These are phyloP conservation scores for Pseudopyrenochaeta lycopersici DNA, from an alignment of 2,329 filamentous ascomycete genomes.

Conservation along the genomic window DNA sequence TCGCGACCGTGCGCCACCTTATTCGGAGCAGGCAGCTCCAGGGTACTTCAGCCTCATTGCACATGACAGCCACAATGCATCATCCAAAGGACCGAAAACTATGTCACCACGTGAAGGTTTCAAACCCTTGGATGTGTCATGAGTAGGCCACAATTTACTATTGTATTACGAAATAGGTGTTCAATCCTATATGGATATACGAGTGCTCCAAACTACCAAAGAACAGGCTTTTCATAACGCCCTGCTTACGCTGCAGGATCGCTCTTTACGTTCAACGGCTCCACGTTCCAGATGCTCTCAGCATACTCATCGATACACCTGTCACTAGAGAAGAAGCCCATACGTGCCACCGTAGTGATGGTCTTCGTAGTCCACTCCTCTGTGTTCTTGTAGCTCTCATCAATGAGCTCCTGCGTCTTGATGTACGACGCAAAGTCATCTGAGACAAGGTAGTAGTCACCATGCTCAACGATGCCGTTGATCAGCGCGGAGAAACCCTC, in stretches of 20 bases:
- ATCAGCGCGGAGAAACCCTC: constrained; percentile 83
- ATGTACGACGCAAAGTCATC: constrained; percentile 97
- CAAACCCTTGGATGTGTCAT: too few relatives aligned
- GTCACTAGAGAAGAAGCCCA: constrained; percentile 98
- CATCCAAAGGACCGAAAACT: background rate
- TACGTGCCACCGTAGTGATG: constrained; percentile 86
- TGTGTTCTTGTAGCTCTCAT: constrained; percentile 90
- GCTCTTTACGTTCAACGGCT: constrained; percentile 70
- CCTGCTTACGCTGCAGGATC: constrained; percentile 28
- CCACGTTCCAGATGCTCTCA: constrained; percentile 95
- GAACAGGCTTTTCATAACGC: too few relatives aligned
- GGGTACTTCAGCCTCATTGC: constrained; percentile 1
- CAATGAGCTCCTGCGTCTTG: constrained; percentile 88
- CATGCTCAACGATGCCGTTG: constrained; percentile 86
- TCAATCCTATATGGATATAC: constrained; percentile 7
- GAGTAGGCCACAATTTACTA: too few relatives aligned
- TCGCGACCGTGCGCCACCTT: constrained; percentile 28
- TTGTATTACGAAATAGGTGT: too few relatives aligned
- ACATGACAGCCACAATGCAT: background rate
- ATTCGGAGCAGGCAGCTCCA: constrained; percentile 29
- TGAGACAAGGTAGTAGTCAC: constrained; percentile 96
- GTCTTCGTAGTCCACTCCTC: constrained; percentile 92
- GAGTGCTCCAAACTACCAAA: background rate
- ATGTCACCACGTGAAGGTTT: too few relatives aligned
- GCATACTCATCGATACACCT: constrained; percentile 98